Percentiles rank a stretch among this genome's conserved stretches.
phyloP scores from a whole-genome alignment of 257 asterid genomes.

The Nicotiana noctiflora region DNA sequence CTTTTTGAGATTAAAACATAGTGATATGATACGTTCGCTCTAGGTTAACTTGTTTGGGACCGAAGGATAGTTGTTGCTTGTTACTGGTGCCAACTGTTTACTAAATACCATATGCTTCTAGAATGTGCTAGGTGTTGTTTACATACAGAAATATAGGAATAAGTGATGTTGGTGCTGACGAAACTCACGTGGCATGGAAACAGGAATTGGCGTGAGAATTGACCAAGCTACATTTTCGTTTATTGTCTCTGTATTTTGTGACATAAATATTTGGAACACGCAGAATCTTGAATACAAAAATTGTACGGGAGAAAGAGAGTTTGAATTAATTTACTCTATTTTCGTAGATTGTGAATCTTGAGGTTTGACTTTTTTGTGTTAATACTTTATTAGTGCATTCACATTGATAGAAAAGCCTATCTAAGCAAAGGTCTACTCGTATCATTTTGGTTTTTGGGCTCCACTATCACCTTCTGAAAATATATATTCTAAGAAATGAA shows the following conservation, averaged over 20 bases:
- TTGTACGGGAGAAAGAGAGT: neutral
- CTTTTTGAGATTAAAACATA: no score
- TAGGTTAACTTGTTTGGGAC: no score
- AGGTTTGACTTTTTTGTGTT: neutral
- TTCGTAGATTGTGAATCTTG: slow-evolving; percentile 2
- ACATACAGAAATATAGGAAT: no score
- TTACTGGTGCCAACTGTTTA: no score
- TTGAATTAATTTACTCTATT: neutral
- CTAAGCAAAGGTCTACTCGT: neutral
- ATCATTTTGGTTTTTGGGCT: neutral
- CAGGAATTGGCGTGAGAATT: neutral
- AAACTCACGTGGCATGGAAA: neutral
- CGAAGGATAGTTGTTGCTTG: no score
- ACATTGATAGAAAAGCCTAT: neutral
- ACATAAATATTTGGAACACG: slow-evolving; percentile 2
- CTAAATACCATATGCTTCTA: no score
- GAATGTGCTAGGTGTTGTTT: no score
- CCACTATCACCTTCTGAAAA: neutral
- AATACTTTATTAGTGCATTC: neutral
- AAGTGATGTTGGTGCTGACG: neutral
- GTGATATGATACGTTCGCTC: no score
- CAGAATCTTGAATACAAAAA: neutral
- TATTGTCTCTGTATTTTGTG: neutral
- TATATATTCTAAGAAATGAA: no score
- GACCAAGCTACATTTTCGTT: slow-evolving; percentile 1